A percentile compares a stretch with the other conserved stretches of the same genome.
Conservation (phyloP, 805 yeast genomes). For the Cyberlindnera americana region DNA sequence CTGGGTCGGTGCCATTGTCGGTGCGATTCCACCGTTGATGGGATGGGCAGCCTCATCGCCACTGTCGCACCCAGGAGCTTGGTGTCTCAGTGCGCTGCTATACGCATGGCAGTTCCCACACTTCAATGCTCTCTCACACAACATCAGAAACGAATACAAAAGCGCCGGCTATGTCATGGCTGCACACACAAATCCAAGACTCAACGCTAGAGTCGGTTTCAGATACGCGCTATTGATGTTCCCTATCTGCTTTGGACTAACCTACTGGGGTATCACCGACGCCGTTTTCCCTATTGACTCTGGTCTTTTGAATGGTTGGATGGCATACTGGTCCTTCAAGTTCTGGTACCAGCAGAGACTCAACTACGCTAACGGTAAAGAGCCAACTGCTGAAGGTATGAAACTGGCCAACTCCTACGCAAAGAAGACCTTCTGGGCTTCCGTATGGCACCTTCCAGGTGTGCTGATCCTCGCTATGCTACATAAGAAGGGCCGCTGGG, state of each 20-base stretch:
- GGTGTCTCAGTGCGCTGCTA: constrained; percentile 86
- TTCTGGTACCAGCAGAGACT: constrained; percentile 82
- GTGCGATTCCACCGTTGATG: constrained; percentile 98
- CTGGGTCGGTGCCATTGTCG: constrained; percentile 99
- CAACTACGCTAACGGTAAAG: constrained; percentile 43
- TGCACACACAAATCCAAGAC: constrained; percentile 84
- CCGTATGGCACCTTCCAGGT: constrained; percentile 91
- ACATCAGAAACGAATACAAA: constrained; percentile 81
- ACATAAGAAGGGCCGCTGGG: constrained; percentile 96
- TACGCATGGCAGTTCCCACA: constrained; percentile 99
- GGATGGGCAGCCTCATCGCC: constrained; percentile 96
- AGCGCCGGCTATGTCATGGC: constrained; percentile 98
- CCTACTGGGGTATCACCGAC: constrained; percentile 80
- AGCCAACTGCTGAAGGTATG: constrained; percentile 53
- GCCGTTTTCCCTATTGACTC: constrained; percentile 79
- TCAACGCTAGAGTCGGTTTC: constrained; percentile 91
- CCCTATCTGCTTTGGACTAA: constrained; percentile 82
- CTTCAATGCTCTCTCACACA: constrained; percentile 87
- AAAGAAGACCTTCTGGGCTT: constrained; percentile 85
- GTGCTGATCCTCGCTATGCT: constrained; percentile 87
- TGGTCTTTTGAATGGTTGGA: constrained; percentile 79
- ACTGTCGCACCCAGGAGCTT: constrained; percentile 82
- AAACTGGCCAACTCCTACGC: constrained; percentile 67
- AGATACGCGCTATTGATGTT: constrained; percentile 91
- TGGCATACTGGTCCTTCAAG: constrained; percentile 69